Conservation (phyloP, 352 stramenopile species). For the Elongisporangium senticosum region DNA sequence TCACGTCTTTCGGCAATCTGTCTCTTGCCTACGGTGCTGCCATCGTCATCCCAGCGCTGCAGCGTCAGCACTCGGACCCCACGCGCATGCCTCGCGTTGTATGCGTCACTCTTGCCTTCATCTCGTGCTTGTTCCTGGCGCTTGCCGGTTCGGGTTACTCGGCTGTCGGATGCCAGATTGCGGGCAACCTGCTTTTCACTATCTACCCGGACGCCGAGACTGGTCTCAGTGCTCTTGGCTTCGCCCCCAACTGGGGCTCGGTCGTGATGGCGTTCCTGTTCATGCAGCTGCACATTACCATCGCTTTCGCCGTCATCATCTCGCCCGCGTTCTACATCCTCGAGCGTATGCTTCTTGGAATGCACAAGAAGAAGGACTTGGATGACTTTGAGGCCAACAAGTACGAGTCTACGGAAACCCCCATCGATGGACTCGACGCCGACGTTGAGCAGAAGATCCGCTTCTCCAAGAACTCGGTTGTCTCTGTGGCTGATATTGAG, state of each 20-base stretch:
- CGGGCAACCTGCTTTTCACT: conserved; percentile 45
- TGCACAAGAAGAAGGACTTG: conserved; percentile 24
- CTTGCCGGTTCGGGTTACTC: conserved; percentile 29
- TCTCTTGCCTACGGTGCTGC: conserved; percentile 38
- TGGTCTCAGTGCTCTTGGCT: conserved; percentile 28
- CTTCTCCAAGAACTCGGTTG: conserved; percentile 25
- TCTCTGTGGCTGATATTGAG: conserved; percentile 30
- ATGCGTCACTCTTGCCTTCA: conserved; percentile 26
- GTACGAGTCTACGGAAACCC: conserved; percentile 15
- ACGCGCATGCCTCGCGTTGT: conserved; percentile 45
- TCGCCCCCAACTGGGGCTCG: conserved; percentile 23
- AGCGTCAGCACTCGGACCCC: conserved; percentile 38
- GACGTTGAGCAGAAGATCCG: conserved; percentile 19
- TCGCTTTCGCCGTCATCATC: conserved; percentile 31
- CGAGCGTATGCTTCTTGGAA: conserved; percentile 25
- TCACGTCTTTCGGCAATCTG: conserved; percentile 43
- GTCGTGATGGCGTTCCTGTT: conserved; percentile 37
- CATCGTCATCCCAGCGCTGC: conserved; percentile 36
- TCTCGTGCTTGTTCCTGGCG: conserved; percentile 36
- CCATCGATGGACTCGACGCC: conserved; percentile 13
- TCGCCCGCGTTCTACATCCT: conserved; percentile 34
- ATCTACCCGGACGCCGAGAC: conserved; percentile 20
- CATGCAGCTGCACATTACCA: conserved; percentile 50
- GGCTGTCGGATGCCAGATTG: conserved; percentile 36
- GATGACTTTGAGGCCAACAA: conserved; percentile 14